phyloP scores from a whole-genome alignment of 192 early-diverging fungal species.

The Backusella parvicylindrica region DNA sequence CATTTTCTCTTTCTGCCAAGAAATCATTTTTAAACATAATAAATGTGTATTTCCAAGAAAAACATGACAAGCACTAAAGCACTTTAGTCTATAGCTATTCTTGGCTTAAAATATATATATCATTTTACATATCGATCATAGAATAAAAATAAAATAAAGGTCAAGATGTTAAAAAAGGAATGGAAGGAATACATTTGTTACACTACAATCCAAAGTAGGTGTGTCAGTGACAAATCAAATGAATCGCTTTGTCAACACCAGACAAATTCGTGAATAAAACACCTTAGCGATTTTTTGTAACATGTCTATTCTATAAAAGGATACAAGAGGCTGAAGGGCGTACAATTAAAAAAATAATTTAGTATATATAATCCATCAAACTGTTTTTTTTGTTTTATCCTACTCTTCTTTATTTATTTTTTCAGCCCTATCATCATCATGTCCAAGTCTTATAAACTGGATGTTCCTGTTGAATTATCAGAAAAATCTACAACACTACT shows the following conservation, averaged over 20 bases:
- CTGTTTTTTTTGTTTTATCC: neutral
- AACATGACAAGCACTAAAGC: neutral
- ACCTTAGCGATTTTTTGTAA: neutral
- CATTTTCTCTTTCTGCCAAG: neutral
- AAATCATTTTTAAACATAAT: neutral
- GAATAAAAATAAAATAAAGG: neutral
- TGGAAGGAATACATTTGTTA: neutral
- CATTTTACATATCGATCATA: neutral
- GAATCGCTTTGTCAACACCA: neutral
- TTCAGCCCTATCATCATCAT: neutral
- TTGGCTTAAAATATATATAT: neutral
- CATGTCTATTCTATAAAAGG: neutral
- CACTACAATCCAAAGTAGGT: neutral
- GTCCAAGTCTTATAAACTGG: constrained; percentile 5
- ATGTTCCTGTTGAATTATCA: constrained; percentile 27
- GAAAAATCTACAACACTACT: constrained; percentile 17
- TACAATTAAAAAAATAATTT: neutral
- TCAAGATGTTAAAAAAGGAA: neutral
- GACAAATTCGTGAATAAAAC: neutral
- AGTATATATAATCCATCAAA: neutral
- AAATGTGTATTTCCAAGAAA: neutral
- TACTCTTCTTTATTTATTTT: neutral
- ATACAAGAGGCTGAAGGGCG: neutral
- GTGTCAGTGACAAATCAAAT: neutral
- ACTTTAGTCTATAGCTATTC: neutral